Conservation (phyloP, 2,329 filamentous ascomycete genomes). For the Dothistroma septosporum region DNA sequence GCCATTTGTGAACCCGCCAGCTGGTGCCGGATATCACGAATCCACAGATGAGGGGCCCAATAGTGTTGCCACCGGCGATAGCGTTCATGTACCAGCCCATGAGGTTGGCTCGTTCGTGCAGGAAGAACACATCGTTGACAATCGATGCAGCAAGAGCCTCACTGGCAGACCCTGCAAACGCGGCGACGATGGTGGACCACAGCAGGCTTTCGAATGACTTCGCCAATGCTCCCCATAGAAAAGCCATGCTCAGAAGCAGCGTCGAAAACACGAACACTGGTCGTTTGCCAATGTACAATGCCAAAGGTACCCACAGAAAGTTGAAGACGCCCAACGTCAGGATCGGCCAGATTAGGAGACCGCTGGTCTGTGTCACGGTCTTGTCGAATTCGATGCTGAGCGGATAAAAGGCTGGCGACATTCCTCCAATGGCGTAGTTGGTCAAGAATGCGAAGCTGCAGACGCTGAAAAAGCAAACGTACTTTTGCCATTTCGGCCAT, state of each 20-base stretch:
- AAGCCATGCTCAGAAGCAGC: constrained; percentile 43
- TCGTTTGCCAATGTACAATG: constrained; percentile 47
- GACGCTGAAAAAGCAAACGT: constrained; percentile 42
- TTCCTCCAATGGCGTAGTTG: constrained; percentile 45
- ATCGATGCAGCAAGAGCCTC: constrained; percentile 44
- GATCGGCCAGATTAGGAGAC: constrained; percentile 41
- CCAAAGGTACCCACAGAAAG: constrained; percentile 50
- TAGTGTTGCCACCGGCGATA: constrained; percentile 40
- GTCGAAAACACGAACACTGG: constrained; percentile 46
- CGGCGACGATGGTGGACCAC: constrained; percentile 45
- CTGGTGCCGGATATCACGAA: constrained; percentile 39
- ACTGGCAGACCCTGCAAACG: constrained; percentile 44
- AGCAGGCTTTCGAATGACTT: constrained; percentile 41
- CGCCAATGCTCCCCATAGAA: constrained; percentile 47
- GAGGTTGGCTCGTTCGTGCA: constrained; percentile 36
- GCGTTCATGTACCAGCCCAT: constrained; percentile 40
- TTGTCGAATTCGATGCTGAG: constrained; percentile 46
- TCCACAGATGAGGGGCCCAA: constrained; percentile 40
- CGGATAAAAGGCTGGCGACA: constrained; percentile 43
- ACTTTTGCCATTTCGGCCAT: constrained; percentile 48
- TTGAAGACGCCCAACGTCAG: constrained; percentile 50
- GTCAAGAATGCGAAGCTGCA: constrained; percentile 47
- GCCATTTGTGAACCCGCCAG: constrained; percentile 43
- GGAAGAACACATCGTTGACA: constrained; percentile 35
- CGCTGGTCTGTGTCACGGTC: constrained; percentile 43